phyloP scores from a whole-genome alignment of 345 rosid genomes.

The Viola odorata region DNA sequence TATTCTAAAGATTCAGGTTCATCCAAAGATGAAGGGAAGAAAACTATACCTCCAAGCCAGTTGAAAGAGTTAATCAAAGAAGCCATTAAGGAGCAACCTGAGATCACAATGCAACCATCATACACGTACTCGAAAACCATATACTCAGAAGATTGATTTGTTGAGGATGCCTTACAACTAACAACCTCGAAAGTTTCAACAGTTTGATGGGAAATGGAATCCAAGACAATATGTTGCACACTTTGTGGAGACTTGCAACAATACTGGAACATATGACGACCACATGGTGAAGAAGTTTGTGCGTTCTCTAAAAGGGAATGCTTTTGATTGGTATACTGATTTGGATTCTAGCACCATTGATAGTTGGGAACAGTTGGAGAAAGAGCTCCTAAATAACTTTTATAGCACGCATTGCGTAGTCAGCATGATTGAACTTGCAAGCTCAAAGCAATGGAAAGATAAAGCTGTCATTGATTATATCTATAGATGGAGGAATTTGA shows the following conservation, averaged over 20 bases:
- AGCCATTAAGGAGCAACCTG: too few relatives aligned
- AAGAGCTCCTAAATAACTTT: not conserved
- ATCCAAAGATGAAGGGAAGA: too few relatives aligned
- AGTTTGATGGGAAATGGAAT: too few relatives aligned
- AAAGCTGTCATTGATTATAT: not conserved
- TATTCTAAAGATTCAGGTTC: too few relatives aligned
- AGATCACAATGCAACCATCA: too few relatives aligned
- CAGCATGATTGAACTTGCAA: too few relatives aligned
- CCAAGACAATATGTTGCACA: not conserved
- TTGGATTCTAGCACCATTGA: not conserved
- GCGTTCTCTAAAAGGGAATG: too few relatives aligned
- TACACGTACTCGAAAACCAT: not conserved
- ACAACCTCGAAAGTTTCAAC: not conserved
- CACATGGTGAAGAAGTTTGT: not conserved
- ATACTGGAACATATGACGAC: too few relatives aligned
- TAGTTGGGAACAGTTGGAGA: too few relatives aligned
- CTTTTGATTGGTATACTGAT: not conserved
- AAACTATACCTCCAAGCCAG: too few relatives aligned
- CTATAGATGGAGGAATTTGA: too few relatives aligned
- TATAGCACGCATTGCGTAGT: not conserved
- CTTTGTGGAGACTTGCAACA: too few relatives aligned
- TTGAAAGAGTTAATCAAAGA: not conserved
- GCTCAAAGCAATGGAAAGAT: not conserved
- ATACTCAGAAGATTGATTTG: not conserved
- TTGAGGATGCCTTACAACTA: not conserved